phyloP scores from a whole-genome alignment of 495 filamentous ascomycete genomes.

The Trypethelium eluteriae region DNA sequence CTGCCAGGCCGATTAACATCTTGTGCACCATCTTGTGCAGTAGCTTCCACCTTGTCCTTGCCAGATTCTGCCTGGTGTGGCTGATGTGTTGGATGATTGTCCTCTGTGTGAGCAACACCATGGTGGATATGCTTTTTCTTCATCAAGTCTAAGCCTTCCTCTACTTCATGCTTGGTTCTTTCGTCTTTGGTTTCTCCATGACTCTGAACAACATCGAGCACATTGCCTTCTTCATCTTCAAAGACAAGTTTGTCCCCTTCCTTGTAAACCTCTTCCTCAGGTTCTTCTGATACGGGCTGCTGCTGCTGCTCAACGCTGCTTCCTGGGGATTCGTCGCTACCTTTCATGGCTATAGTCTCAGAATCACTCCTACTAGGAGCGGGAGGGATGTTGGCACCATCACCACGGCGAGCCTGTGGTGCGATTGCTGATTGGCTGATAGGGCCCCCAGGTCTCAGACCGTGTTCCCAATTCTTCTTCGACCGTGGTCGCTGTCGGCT shows the following conservation, averaged over 20 bases:
- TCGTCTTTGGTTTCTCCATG: slow-evolving; percentile 25
- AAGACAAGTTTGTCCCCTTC: slow-evolving; percentile 78
- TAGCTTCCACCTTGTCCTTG: slow-evolving; percentile 11
- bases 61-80: not conserved
- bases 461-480: slow-evolving; percentile 63
- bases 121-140: slow-evolving; percentile 43
- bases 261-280: slow-evolving; percentile 47
- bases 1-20: slow-evolving; percentile 27
- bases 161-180: slow-evolving; percentile 47
- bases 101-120: slow-evolving; percentile 28
- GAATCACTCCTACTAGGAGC: slow-evolving; percentile 29
- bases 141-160: slow-evolving; percentile 45
- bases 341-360: slow-evolving; percentile 33
- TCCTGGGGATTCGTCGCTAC: slow-evolving; percentile 25
- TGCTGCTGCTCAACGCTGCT: slow-evolving; percentile 26
- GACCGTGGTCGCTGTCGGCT: slow-evolving; percentile 55
- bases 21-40: slow-evolving; percentile 19
- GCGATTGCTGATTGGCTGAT: slow-evolving; percentile 85
- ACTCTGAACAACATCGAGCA: slow-evolving; percentile 47
- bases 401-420: slow-evolving; percentile 51
- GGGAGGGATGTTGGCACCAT: slow-evolving; percentile 17
- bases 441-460: slow-evolving; percentile 74
- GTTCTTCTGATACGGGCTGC: slow-evolving; percentile 16
- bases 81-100: slow-evolving; percentile 13
- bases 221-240: slow-evolving; percentile 84